phyloP scores from a whole-genome alignment of 2,329 filamentous ascomycete genomes.

The Sarocladium oryzae region DNA sequence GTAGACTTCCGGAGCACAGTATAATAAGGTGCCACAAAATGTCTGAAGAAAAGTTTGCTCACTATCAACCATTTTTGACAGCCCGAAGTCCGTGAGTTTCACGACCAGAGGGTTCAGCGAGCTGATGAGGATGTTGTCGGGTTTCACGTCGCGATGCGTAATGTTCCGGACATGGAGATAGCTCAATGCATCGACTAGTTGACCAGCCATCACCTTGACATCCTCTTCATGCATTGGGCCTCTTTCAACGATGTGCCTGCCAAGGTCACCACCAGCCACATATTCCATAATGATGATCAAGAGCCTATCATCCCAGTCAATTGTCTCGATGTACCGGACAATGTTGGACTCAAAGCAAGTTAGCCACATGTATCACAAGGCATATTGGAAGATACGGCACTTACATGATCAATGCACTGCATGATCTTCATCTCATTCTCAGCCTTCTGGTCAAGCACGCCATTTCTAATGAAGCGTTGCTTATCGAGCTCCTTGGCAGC shows the following conservation, averaged over 20 bases:
- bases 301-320: conserved; percentile 72
- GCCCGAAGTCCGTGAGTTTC: conserved; percentile 92
- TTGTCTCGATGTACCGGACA: conserved; percentile 83
- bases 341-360: conserved; percentile 62
- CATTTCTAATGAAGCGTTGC: conserved; percentile 86
- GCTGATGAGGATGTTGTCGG: conserved; percentile 89
- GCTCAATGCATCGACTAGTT: conserved; percentile 73
- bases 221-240: conserved; percentile 60
- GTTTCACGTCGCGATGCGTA: conserved; percentile 97
- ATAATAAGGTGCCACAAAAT: conserved; percentile 91
- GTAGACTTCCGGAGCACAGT: conserved; percentile 96
- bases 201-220: conserved; percentile 65
- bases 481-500: conserved; percentile 96
- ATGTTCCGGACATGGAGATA: conserved; percentile 87
- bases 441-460: conserved; percentile 80
- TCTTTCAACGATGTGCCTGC: conserved; percentile 58
- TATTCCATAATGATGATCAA: conserved; percentile 99
- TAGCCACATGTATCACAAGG: conserved; percentile 12
- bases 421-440: conserved; percentile 98
- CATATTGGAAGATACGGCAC: conserved; percentile 22
- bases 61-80: conserved; percentile 90
- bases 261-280: conserved; percentile 75
- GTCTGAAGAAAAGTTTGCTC: conserved; percentile 90
- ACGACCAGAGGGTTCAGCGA: conserved; percentile 67
- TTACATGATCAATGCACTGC: conserved; percentile 74